Base-by-base conservation (phyloP, 2,329 filamentous ascomycete species). In the Alternaria gaisen region DNA sequence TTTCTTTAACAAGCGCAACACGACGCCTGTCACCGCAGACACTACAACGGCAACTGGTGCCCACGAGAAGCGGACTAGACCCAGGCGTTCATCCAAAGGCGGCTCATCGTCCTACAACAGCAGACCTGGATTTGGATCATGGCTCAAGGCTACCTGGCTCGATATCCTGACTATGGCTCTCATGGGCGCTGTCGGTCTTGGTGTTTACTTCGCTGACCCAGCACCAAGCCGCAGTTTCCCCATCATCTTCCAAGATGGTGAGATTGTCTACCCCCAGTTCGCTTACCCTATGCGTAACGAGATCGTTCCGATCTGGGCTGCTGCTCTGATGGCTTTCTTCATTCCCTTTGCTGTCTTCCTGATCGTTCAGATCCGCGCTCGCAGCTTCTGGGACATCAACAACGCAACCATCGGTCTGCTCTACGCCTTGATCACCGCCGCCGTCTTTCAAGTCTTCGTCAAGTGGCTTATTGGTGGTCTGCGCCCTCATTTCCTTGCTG, bases 381-480 rank as follows among this genome's bases (percentile, higher is more conserved):
- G 80, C 55, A 79, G 75, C 60, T 82, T 82, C 73, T 81, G 79
- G 80, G 80, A 82, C 60, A 80, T 87, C 71, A 92, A 92, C 81
- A 92, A 92, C 73, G 90, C 86, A 44, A 76, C 88, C 50, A 83
- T 91, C 48, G 90, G 90, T 14, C 84, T 92, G 0, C 79, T 92
- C 0, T 92, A 92, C 81, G 83, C 86, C 0, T 83, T 92, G 64
- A 90, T 92, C 78, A 82, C 84, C 6, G 88, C 88, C 4, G 88
- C 89, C n/a, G 86, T 92, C 51, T 91, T 93, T 80, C 90, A 93
- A 72, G 90, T 92, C 66, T 89, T 92, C 72, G 70, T 92, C 74
- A 93, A 93, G 79, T 90, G 86, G 85, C 84, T 92, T 42, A 91
- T 93, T 64, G 90, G 90, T 14, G 90, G 72, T 40, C 64, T 78